These are phyloP conservation scores for Austroboletus niveus DNA, from an alignment of 1,284 basidiomycete genomes.

Conservation along the genomic window DNA sequence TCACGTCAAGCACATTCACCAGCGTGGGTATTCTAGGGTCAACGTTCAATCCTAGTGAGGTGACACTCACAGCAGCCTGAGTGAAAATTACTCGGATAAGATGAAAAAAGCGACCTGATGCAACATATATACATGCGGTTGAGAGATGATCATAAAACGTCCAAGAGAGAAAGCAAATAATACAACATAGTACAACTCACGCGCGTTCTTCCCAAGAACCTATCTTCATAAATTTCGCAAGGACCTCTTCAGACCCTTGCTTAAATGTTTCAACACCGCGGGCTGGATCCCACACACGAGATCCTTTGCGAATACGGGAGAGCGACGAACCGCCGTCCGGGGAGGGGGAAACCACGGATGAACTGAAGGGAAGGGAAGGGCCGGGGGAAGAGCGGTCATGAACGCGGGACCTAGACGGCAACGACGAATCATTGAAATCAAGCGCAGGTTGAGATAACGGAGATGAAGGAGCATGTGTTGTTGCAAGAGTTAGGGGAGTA, in stretches of 20 bases:
- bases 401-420: neutral
- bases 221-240: conserved; percentile 75
- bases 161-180: neutral
- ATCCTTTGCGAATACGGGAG: conserved; percentile 33
- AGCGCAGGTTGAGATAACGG: neutral
- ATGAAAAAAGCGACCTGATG: no score
- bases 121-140: no score
- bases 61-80: no score
- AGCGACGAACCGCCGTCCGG: conserved; percentile 38
- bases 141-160: no score
- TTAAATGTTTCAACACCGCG: conserved; percentile 80
- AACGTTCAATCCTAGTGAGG: no score
- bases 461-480: conserved; percentile 22
- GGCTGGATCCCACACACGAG: conserved; percentile 74
- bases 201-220: conserved; percentile 61
- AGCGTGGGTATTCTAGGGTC: no score
- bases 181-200: conserved; percentile 11
- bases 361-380: conserved; percentile 37
- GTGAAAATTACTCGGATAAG: no score
- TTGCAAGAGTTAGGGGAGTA: conserved; percentile 26
- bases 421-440: neutral
- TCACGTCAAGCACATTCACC: no score
- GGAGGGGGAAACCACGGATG: conserved; percentile 49
- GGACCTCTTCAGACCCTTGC: conserved; percentile 77
- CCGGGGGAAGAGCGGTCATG: neutral